A percentile compares a stretch with the other conserved stretches of the same genome.
phyloP scores from a whole-genome alignment of 371 early-diverging fungal genomes.

The Lichtheimia hyalospora region DNA sequence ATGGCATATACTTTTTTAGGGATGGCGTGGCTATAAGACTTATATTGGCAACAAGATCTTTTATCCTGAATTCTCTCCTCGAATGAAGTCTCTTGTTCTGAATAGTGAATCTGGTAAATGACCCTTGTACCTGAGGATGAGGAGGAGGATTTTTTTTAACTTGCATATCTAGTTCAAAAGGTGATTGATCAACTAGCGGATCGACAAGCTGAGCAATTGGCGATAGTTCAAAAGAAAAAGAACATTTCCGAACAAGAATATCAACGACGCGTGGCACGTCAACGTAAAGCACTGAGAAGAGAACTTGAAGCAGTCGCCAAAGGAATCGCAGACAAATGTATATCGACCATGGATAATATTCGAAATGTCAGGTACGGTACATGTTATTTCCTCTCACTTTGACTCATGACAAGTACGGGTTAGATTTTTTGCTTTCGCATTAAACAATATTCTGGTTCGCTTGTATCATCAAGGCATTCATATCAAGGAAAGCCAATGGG shows the following conservation, averaged over 20 bases:
- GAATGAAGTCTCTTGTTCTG: slow-evolving; percentile 61
- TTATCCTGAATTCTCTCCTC: slow-evolving; percentile 64
- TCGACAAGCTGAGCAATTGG: slow-evolving; percentile 16
- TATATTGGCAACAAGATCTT: slow-evolving; percentile 78
- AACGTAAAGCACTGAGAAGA: slow-evolving; percentile 40
- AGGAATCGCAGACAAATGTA: slow-evolving; percentile 66
- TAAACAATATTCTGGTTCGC: slow-evolving; percentile 76
- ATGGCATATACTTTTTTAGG: slow-evolving; percentile 3
- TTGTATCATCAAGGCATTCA: slow-evolving; percentile 86
- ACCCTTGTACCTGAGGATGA: not conserved
- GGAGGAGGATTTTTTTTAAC: not conserved
- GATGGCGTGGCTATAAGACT: slow-evolving; percentile 77
- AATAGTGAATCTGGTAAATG: slow-evolving; percentile 14
- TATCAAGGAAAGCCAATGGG: slow-evolving; percentile 80
- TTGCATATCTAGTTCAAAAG: slow-evolving; percentile 13
- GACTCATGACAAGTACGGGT: no score
- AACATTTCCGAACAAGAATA: slow-evolving; percentile 16
- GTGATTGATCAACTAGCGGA: slow-evolving; percentile 20
- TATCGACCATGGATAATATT: slow-evolving; percentile 68
- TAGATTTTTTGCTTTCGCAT: slow-evolving; percentile 70
- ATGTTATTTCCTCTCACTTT: no score
- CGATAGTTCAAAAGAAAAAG: slow-evolving; percentile 11
- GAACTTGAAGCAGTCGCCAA: slow-evolving; percentile 60
- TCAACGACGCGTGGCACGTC: slow-evolving; percentile 12
- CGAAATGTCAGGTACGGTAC: slow-evolving; percentile 60